A percentile compares a stretch with the other conserved stretches of the same genome.
phyloP scores from a whole-genome alignment of 192 early-diverging fungal species.

The Funneliformis geosporum region DNA sequence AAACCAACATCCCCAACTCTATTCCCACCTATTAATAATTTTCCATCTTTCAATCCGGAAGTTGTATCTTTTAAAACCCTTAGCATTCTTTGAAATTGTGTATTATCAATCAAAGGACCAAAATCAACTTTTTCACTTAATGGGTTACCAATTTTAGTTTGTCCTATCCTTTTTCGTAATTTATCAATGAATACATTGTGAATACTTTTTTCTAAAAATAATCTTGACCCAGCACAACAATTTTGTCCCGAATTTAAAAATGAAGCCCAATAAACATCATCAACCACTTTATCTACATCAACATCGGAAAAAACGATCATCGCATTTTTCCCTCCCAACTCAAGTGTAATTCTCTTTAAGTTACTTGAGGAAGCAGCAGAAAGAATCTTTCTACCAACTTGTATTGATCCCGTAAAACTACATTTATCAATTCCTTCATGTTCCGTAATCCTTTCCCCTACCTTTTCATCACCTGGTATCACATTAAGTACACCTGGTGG shows the following conservation, averaged over 20 bases:
- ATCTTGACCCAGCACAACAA: conserved; percentile 75
- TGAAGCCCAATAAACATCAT: conserved; percentile 60
- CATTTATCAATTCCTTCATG: conserved; percentile 70
- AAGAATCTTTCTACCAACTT: conserved; percentile 66
- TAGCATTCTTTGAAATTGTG: conserved; percentile 58
- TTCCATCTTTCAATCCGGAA: conserved; percentile 58
- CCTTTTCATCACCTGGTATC: conserved; percentile 73
- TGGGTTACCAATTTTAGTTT: conserved; percentile 73
- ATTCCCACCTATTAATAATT: conserved; percentile 57
- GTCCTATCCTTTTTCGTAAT: conserved; percentile 51
- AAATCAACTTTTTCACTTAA: conserved; percentile 56
- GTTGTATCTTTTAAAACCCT: conserved; percentile 58
- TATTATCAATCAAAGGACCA: conserved; percentile 71
- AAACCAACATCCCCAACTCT: conserved; percentile 69
- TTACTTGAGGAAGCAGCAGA: conserved; percentile 59
- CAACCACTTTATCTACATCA: conserved; percentile 70
- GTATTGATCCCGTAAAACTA: conserved; percentile 76
- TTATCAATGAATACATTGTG: conserved; percentile 68
- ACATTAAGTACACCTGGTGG: conserved; percentile 83
- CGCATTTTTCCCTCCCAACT: conserved; percentile 90
- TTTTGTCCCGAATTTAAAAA: conserved; percentile 88
- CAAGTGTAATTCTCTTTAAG: conserved; percentile 77
- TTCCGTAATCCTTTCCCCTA: conserved; percentile 67
- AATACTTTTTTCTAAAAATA: conserved; percentile 72
- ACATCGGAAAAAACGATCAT: conserved; percentile 78